These are phyloP conservation scores for Neonectria faginata DNA, from an alignment of 2,329 filamentous ascomycete genomes.

Conservation along the genomic window DNA sequence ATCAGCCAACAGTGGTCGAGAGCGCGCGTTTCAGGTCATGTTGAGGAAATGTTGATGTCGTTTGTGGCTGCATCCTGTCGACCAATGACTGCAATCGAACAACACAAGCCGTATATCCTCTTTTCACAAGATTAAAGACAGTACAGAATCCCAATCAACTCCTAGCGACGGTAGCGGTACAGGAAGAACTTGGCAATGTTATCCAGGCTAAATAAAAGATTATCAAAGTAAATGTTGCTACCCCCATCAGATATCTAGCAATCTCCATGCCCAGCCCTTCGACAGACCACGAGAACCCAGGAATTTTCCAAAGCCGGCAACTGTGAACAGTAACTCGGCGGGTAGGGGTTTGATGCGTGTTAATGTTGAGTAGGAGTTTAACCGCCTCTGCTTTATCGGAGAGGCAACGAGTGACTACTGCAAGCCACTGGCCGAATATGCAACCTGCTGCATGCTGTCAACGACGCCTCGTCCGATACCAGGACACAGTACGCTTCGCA, in stretches of 20 bases:
- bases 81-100: no score
- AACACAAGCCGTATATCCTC: no score
- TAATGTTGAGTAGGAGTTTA: no score
- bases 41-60: no score
- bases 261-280: not conserved
- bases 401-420: not conserved
- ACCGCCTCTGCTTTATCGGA: not conserved
- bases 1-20: no score
- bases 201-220: not conserved
- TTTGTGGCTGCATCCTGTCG: no score
- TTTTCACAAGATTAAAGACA: no score
- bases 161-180: no score
- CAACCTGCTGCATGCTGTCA: not conserved
- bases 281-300: not conserved
- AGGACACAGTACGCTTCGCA: not conserved
- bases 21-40: no score
- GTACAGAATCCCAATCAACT: no score
- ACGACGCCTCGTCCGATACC: not conserved
- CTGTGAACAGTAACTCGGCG: not conserved
- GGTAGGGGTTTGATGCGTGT: not conserved
- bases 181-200: not conserved
- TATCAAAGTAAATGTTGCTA: not conserved
- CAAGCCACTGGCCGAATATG: not conserved
- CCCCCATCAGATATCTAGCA: not conserved
- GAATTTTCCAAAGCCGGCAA: not conserved